phyloP scores from a whole-genome alignment of 148 eudicot species.

The Persicaria tinctoria region DNA sequence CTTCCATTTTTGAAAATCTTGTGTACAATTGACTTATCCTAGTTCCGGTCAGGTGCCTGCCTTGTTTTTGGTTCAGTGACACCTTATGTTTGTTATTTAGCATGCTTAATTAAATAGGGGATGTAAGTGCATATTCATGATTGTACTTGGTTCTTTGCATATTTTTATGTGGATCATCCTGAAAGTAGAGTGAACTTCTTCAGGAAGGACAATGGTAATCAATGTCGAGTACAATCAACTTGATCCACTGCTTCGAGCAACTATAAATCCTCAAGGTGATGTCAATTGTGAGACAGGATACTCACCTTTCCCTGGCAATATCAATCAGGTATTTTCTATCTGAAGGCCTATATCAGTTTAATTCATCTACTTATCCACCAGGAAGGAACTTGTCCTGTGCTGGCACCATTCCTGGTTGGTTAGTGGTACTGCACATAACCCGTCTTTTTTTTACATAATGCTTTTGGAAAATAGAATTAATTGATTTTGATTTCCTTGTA shows the following conservation, averaged over 20 bases:
- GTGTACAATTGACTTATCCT: not conserved
- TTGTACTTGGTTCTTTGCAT: not conserved
- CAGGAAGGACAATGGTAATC: slow-evolving; percentile 94
- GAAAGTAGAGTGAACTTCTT: slow-evolving; percentile 15
- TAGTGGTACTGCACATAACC: not conserved
- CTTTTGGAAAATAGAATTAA: not conserved
- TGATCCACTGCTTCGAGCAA: slow-evolving; percentile 90
- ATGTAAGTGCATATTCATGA: not conserved
- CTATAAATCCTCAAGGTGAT: slow-evolving; percentile 87
- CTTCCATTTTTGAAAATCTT: not conserved
- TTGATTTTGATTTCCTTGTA: not conserved
- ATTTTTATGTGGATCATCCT: not conserved
- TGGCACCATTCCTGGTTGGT: not conserved
- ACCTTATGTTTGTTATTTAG: not conserved
- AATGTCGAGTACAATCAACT: slow-evolving; percentile 99
- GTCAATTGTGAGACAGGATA: slow-evolving; percentile 84
- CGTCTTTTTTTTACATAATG: not conserved
- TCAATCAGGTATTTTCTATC: slow-evolving; percentile 58
- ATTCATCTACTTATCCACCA: too few relatives aligned
- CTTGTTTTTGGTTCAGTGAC: not conserved
- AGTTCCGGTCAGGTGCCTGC: not conserved
- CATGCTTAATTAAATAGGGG: not conserved
- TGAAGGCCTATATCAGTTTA: not conserved
- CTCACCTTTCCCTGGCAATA: slow-evolving; percentile 98
- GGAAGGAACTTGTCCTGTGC: not conserved